A percentile compares a stretch with the other conserved stretches of the same genome.
Conservation (phyloP, 371 early-diverging fungal species). For the Mortierella sp. region DNA sequence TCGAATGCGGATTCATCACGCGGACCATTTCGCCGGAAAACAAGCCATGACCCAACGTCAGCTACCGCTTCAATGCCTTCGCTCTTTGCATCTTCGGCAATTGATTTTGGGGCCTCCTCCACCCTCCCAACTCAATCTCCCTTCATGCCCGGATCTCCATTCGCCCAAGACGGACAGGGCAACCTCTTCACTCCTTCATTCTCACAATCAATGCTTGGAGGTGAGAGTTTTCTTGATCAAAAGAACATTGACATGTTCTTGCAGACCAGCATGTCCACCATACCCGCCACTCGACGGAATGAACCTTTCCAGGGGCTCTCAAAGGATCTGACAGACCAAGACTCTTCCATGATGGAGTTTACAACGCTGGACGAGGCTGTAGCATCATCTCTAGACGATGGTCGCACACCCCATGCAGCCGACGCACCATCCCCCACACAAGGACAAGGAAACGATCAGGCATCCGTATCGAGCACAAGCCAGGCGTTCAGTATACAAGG, state of each 20-base stretch:
- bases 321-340: constrained; percentile 22
- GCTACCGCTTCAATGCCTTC: background rate
- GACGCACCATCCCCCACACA: background rate
- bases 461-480: background rate
- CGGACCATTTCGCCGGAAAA: constrained; percentile 52
- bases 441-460: constrained; percentile 3
- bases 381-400: constrained; percentile 27
- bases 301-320: background rate
- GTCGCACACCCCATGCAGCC: background rate
- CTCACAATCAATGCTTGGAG: constrained; percentile 16
- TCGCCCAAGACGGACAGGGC: constrained; percentile 26
- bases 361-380: constrained; percentile 47
- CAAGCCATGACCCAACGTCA: constrained; percentile 39
- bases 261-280: constrained; percentile 7
- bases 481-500: constrained; percentile 12
- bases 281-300: background rate
- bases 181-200: constrained; percentile 26
- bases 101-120: constrained; percentile 11
- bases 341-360: constrained; percentile 47
- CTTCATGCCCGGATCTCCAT: constrained; percentile 42
- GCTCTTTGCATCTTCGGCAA: constrained; percentile 11
- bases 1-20: constrained; percentile 22
- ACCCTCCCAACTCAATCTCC: constrained; percentile 29
- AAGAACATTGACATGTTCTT: constrained; percentile 46
- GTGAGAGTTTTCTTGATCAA: constrained; percentile 44